These are phyloP conservation scores for Trametes sanguinea DNA, from an alignment of 768 basidiomycete species.

Conservation along the genomic window DNA sequence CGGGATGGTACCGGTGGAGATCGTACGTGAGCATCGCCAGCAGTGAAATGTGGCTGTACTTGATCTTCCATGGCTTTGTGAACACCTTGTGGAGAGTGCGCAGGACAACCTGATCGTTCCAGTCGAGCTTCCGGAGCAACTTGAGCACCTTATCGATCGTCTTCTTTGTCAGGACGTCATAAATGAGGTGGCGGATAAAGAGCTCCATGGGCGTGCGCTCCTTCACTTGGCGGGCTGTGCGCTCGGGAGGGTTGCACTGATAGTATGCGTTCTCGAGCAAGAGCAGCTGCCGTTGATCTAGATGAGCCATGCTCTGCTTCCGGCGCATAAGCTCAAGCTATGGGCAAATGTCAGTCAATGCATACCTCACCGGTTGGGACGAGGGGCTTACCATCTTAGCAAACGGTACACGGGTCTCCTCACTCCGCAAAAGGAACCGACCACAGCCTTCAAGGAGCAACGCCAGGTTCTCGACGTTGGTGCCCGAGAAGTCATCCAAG, in stretches of 20 bases:
- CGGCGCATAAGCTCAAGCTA: constrained; percentile 93
- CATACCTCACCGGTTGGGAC: neutral
- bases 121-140: constrained; percentile 90
- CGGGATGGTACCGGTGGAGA: constrained; percentile 88
- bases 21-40: constrained; percentile 96
- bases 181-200: constrained; percentile 96
- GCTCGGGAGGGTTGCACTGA: constrained; percentile 98
- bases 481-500: constrained; percentile 90
- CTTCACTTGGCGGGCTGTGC: constrained; percentile 83
- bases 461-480: constrained; percentile 92
- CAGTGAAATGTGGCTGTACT: constrained; percentile 84
- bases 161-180: constrained; percentile 88
- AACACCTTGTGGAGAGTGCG: constrained; percentile 83
- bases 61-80: constrained; percentile 98
- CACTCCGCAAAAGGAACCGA: constrained; percentile 82
- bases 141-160: constrained; percentile 96
- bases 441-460: constrained; percentile 93
- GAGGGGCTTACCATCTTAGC: constrained; percentile 70
- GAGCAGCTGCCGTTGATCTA: constrained; percentile 87
- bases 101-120: constrained; percentile 74
- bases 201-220: constrained; percentile 83
- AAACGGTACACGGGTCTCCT: constrained; percentile 86
- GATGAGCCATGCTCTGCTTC: constrained; percentile 90
- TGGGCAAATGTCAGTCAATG: neutral
- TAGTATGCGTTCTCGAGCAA: constrained; percentile 98